A percentile compares a stretch with the other conserved stretches of the same genome.
These are phyloP conservation scores for Fragaria iinumae DNA, from an alignment of 306 rosid genomes.

Conservation along the genomic window DNA sequence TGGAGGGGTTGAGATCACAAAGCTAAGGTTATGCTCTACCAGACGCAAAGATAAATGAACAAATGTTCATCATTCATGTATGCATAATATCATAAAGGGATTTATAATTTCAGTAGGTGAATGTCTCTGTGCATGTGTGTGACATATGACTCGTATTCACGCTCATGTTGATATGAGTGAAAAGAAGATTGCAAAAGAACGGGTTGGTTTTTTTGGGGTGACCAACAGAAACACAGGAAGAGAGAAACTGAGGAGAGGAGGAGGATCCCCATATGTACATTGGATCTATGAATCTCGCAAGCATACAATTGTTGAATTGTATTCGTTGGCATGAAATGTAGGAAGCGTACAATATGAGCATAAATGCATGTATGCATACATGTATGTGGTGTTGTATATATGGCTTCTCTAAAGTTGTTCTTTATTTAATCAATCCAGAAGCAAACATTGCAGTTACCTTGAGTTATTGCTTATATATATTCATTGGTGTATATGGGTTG, in stretches of 20 bases:
- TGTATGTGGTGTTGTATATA: background rate
- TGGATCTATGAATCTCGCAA: background rate
- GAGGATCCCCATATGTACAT: background rate
- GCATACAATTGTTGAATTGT: no score
- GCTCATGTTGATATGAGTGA: no score
- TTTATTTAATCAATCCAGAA: no score
- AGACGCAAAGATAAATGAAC: background rate
- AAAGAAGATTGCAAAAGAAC: no score
- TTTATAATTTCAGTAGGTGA: background rate
- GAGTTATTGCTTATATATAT: no score
- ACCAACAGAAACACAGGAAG: no score
- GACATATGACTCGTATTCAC: background rate
- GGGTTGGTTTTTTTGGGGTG: no score
- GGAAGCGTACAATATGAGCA: no score
- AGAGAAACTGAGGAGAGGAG: no score
- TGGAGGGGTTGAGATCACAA: conserved; percentile 7
- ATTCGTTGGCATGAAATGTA: no score
- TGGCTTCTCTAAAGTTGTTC: no score
- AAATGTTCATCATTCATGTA: background rate
- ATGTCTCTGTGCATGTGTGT: background rate
- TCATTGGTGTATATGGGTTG: background rate
- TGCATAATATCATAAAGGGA: background rate
- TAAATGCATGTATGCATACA: background rate
- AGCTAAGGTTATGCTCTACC: background rate
- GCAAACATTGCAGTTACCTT: no score